phyloP scores from a whole-genome alignment of 2,329 filamentous ascomycete species.

The Cytospora paraplurivora region DNA sequence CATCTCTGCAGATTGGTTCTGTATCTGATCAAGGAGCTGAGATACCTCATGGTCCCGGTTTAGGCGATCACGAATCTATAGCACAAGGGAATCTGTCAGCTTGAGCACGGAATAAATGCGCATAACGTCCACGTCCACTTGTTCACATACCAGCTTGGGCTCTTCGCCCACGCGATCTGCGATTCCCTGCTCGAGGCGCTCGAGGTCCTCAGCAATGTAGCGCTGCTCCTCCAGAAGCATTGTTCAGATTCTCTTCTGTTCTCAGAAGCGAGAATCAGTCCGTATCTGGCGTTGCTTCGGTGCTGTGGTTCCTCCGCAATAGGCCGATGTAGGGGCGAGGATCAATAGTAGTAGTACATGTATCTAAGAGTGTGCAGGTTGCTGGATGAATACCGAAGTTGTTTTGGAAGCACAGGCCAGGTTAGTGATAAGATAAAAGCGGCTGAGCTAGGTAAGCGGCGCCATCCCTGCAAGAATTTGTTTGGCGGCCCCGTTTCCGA shows the following conservation, averaged over 20 bases:
- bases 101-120: background rate
- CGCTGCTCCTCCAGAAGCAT: slow-evolving; percentile 94
- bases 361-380: background rate
- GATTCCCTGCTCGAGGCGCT: slow-evolving; percentile 92
- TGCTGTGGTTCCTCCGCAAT: too few relatives aligned
- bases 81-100: slow-evolving; percentile 32
- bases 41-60: slow-evolving; percentile 91
- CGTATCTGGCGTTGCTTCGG: background rate
- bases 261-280: background rate
- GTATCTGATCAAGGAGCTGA: slow-evolving; percentile 83
- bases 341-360: background rate
- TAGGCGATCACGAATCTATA: slow-evolving; percentile 81
- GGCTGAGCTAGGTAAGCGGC: slow-evolving; percentile 2
- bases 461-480: slow-evolving; percentile 27
- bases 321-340: background rate
- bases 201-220: slow-evolving; percentile 92
- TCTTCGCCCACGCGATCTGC: slow-evolving; percentile 87
- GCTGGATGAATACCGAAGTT: slow-evolving; percentile 1
- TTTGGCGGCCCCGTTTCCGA: slow-evolving; percentile 10
- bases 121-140: background rate
- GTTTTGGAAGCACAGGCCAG: slow-evolving; percentile 11
- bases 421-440: slow-evolving; percentile 25
- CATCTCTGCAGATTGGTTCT: slow-evolving; percentile 79
- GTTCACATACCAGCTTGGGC: slow-evolving; percentile 69
- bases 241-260: slow-evolving; percentile 28